phyloP scores from a whole-genome alignment of 2,329 filamentous ascomycete species.

The Pestalotiopsis sp. region DNA sequence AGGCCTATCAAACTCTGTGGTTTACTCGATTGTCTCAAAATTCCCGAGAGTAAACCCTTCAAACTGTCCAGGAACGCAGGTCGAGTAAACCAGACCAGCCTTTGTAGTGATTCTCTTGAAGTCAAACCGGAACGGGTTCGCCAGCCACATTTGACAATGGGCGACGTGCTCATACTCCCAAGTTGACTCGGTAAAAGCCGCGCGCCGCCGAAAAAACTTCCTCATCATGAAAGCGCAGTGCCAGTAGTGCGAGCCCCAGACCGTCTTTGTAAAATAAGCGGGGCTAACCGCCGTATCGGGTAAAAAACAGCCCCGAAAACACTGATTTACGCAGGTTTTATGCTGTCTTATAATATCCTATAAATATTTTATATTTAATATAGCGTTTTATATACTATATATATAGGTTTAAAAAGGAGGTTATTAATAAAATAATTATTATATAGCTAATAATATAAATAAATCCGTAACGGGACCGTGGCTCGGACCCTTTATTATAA shows the following conservation, averaged over 20 bases:
- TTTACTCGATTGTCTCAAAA: neutral
- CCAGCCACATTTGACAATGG: neutral
- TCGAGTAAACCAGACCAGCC: neutral
- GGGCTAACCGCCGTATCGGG: too few relatives aligned
- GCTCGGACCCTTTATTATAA: too few relatives aligned
- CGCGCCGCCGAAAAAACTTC: neutral
- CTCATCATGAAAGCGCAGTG: neutral
- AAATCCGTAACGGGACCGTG: too few relatives aligned
- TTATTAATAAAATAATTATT: too few relatives aligned
- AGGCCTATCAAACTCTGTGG: neutral
- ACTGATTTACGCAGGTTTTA: too few relatives aligned
- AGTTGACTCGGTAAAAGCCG: neutral
- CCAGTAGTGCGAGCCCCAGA: neutral
- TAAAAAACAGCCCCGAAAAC: too few relatives aligned
- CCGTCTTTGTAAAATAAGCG: neutral
- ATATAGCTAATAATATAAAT: too few relatives aligned
- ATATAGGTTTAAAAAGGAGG: too few relatives aligned
- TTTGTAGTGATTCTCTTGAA: neutral
- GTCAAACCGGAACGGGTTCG: neutral
- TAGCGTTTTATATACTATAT: too few relatives aligned
- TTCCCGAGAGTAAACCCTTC: neutral
- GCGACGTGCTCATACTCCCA: neutral
- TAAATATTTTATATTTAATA: too few relatives aligned
- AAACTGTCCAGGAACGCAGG: neutral
- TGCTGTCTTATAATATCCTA: too few relatives aligned